Conservation (phyloP, 495 filamentous ascomycete genomes). For the Lophiostoma macrostomum region DNA sequence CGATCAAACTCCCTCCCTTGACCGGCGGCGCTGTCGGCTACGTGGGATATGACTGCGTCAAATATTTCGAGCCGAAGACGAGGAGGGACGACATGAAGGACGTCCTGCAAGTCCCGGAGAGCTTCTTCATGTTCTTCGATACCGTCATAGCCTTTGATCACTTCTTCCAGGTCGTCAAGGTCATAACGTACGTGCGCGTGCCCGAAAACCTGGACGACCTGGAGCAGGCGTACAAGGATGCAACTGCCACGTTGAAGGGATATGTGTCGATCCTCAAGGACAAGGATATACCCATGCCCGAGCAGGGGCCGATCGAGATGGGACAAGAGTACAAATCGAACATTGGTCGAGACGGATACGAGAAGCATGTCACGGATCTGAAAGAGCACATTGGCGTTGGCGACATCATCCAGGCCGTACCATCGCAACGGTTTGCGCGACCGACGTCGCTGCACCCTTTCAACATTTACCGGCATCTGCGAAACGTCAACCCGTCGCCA, state of each 20-base stretch:
- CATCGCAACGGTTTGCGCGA: conserved; percentile 86
- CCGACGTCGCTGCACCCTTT: conserved; percentile 90
- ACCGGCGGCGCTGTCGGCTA: conserved; percentile 94
- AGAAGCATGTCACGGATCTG: conserved; percentile 72
- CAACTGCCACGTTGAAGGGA: conserved; percentile 57
- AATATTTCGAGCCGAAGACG: conserved; percentile 95
- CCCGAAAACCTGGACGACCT: conserved; percentile 56
- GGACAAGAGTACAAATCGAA: conserved; percentile 86
- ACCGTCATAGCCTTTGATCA: conserved; percentile 94
- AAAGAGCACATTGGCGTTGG: conserved; percentile 86
- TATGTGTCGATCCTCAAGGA: conserved; percentile 67
- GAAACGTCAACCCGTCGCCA: conserved; percentile 91
- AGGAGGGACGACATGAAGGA: conserved; percentile 76
- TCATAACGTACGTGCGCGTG: conserved; percentile 81
- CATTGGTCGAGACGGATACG: conserved; percentile 84
- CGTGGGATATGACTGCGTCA: conserved; percentile 94
- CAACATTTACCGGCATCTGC: conserved; percentile 96
- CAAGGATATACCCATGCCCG: conserved; percentile 72
- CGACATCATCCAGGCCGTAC: conserved; percentile 96
- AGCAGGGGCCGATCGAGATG: conserved; percentile 66
- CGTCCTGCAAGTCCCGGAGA: conserved; percentile 81
- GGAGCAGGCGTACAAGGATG: conserved; percentile 61
- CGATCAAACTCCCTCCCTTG: conserved; percentile 73
- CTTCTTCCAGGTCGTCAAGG: conserved; percentile 86
- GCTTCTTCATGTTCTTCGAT: conserved; percentile 96